Base-by-base conservation (phyloP, 2,329 filamentous ascomycete species). In the Trichoderma gracile region DNA sequence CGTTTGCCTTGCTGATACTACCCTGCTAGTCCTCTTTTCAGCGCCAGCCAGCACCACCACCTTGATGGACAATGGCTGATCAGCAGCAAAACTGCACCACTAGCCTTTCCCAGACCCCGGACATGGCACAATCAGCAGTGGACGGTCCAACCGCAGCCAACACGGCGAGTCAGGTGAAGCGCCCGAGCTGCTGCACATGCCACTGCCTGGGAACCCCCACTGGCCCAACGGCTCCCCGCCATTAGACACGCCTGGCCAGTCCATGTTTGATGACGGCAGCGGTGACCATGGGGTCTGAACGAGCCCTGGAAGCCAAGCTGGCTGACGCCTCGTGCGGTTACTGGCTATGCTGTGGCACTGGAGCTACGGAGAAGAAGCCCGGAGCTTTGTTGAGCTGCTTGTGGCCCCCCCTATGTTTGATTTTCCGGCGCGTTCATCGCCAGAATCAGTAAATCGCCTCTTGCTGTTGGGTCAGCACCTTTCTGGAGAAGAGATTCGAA, bases 161-260 rank as follows among this genome's bases (percentile, higher is more conserved):
- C 6, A 27, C 54, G 21, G n/a, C 57, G 46, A 61, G 57, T 61
- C 57, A 61, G 57, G 33, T 61, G 57, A 61, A 52, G 57, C 46
- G 21, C 23, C 25, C 10, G 17, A 14, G 57, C 50, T 61, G 46
- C 57, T 45, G 57, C 57, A 61, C 57, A 60, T 60, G 57, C 47
- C 33, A 52, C 57, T 27, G 46, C 57, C 30, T 40, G 33, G 38
- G 23, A 21, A 50, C 47, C 47, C 23, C 47, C 47, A 50, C 47
- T 14, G 47, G 47, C 47, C n/a, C 47, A 50, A 27, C 47, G 33
- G 47, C 47, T 30, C 27, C 23, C 47, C 47, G 23, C 47, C n/a
- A 50, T 38, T 38, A 12, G 33, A 38, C 12, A 9, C 33, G 33
- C 33, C 33, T 38, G 10, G 33, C 33, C 33, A 38, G 14, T 38